Base-by-base conservation (phyloP, 805 yeast genomes). In the Metschnikowia hibisci region DNA sequence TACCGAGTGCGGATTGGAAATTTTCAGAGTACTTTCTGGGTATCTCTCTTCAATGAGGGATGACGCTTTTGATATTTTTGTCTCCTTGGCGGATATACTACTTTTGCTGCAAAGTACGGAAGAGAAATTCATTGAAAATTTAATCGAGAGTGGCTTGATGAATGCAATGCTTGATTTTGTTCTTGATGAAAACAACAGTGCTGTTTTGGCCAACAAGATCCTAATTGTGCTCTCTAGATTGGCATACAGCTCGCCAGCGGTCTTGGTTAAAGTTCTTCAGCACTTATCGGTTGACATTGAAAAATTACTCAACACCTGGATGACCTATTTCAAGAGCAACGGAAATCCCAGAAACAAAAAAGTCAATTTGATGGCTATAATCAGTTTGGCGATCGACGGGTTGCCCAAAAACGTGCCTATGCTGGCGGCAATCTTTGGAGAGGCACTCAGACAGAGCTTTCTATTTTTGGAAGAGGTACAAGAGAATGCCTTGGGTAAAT, bases 281-380 rank as follows among this genome's bases (percentile, higher is more conserved):
- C 64, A 60, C 41, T 43, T 63, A 36, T 47, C 62, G 7, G 41
- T 63, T 29, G 62, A 66, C 50, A 32, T 32, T 6, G 36, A 47
- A 8, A 49, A 44, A 16, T 62, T 66, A 39, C 32, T 71, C 31
- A 52, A 51, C 8, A 51, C 51, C 10, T 76, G 79, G 70, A 60
- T 74, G 47, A 66, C 69, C 23, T 58, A 61, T 50, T 64, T 66
- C 50, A 63, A 58, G 44, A 77, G 78, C 46, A 75, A 86, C 44
- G 85, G 84, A 32, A 88, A 82, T 54, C 90, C 95, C 1, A 73
- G 87, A 46, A 78, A 80, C 51, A 79, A 84, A 48, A 91, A 91
- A 61, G 66, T 83, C 41, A 80, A 77, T 50, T 64, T 81, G 3
- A 60, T 87, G 45, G 93, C 87, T 0, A 59, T 85, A 7, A 65